Conservation (phyloP, 768 basidiomycete species). For the Collybiopsis luxurians region DNA sequence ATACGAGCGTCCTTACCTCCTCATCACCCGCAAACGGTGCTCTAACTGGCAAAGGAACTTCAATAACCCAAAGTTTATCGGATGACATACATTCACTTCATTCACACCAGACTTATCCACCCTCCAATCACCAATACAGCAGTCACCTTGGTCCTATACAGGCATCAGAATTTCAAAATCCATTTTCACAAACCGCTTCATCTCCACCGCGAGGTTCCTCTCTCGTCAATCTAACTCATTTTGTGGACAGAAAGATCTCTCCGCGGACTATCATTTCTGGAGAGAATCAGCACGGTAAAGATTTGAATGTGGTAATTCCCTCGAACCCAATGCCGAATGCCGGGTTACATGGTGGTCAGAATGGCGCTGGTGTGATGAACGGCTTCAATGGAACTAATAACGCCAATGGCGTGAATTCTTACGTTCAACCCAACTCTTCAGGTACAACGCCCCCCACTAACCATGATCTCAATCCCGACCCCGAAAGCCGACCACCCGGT, state of each 20-base stretch:
- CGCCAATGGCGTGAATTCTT: neutral
- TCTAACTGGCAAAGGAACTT: constrained; percentile 23
- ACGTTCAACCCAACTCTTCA: neutral
- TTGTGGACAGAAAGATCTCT: constrained; percentile 42
- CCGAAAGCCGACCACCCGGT: constrained; percentile 8
- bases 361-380: constrained; percentile 2
- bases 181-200: constrained; percentile 25
- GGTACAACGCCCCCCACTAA: neutral
- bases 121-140: constrained; percentile 27
- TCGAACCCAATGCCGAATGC: neutral
- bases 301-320: neutral
- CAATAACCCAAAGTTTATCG: constrained; percentile 28
- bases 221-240: constrained; percentile 1
- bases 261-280: constrained; percentile 43
- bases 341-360: constrained; percentile 3
- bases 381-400: constrained; percentile 9
- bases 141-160: constrained; percentile 14
- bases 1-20: constrained; percentile 33
- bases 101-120: constrained; percentile 26
- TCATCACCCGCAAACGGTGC: constrained; percentile 13
- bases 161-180: constrained; percentile 36
- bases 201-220: constrained; percentile 17
- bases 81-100: constrained; percentile 39
- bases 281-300: constrained; percentile 6
- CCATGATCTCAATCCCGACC: neutral